Base-by-base conservation (phyloP, 495 filamentous ascomycete species). In the Rhypophila decipiens region DNA sequence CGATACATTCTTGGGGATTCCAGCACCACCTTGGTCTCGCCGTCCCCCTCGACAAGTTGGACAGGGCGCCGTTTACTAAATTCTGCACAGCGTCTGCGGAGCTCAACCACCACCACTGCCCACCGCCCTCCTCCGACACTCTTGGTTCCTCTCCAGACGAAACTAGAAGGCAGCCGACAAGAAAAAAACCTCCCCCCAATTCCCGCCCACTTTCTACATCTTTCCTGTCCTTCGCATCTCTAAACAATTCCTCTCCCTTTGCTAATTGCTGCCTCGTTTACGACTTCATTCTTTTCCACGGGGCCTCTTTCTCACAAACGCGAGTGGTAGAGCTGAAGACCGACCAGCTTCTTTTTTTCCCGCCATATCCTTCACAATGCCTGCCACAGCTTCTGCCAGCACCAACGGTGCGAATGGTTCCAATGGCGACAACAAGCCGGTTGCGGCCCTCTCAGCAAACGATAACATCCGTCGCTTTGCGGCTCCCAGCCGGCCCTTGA, bases 401-500 rank as follows among this genome's bases (percentile, higher is more conserved):
- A 50, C 53, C 57, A 73, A 68, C 58, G 63, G 69, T 65, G 61
- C 58, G 57, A 64, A 64, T 53, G 61, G 59, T 40, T 10, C 38
- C 62, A 58, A 56, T 49, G 48, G 47, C 44, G 15, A 45, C 44
- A 46, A 27, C 39, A 46, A 46, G 33, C 48, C 54, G 13, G 38
- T 66, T 39, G 71, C 63, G 60, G 69, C 63, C 38, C 62, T 75
- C 44, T 88, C 84, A 64, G 89, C 89, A 59, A 96, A 98, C 75
- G 93, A 98, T 73, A 97, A 96, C 75, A 98, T 98, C 75, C 86
- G 84, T 62, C 89, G 93, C 49, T 98, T 98, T 72, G 79, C 82
- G 50, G 88, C 93, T 60, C 91, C 94, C 47, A 95, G 88, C 72
- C 82, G 93, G 60, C 87, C 88, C 47, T 70, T 90, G 71, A 95